phyloP scores from a whole-genome alignment of 2,329 filamentous ascomycete genomes.

The Fragosphaeria purpurea region DNA sequence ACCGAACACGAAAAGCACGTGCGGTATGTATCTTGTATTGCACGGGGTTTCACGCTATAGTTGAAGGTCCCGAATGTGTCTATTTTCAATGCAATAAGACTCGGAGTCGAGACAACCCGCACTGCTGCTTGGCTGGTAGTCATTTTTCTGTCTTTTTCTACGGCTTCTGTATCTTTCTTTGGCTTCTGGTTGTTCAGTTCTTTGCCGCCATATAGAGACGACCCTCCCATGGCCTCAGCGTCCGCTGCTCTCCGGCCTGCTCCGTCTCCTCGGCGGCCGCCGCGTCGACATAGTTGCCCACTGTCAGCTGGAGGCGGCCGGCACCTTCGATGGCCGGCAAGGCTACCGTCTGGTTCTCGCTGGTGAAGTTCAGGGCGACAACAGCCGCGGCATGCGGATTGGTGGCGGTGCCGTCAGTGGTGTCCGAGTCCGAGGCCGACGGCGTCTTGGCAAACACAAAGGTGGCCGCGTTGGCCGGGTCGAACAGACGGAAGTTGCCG shows the following conservation, averaged over 20 bases:
- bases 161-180: background rate
- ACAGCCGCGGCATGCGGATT: slow-evolving; percentile 13
- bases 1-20: too few species aligned
- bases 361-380: slow-evolving; percentile 35
- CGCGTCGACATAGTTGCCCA: slow-evolving; percentile 23
- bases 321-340: slow-evolving; percentile 16
- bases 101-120: too few species aligned
- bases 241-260: slow-evolving; percentile 6
- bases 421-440: slow-evolving; percentile 1
- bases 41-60: too few species aligned
- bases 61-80: too few species aligned
- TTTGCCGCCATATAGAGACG: slow-evolving; percentile 20
- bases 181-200: background rate
- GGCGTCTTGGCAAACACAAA: slow-evolving; percentile 35
- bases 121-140: too few species aligned
- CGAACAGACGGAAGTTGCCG: slow-evolving; percentile 45
- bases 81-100: too few species aligned
- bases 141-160: background rate
- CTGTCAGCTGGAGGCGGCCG: slow-evolving; percentile 10
- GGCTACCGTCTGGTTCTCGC: slow-evolving; percentile 22
- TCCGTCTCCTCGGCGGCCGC: slow-evolving; percentile 5
- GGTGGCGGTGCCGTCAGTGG: slow-evolving; percentile 2
- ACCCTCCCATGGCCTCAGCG: slow-evolving; percentile 25
- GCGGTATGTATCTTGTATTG: too few species aligned
- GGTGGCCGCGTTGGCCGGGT: slow-evolving; percentile 33